Conservation (phyloP, 1,284 basidiomycete genomes). For the Ustanciosporium gigantosporum region DNA sequence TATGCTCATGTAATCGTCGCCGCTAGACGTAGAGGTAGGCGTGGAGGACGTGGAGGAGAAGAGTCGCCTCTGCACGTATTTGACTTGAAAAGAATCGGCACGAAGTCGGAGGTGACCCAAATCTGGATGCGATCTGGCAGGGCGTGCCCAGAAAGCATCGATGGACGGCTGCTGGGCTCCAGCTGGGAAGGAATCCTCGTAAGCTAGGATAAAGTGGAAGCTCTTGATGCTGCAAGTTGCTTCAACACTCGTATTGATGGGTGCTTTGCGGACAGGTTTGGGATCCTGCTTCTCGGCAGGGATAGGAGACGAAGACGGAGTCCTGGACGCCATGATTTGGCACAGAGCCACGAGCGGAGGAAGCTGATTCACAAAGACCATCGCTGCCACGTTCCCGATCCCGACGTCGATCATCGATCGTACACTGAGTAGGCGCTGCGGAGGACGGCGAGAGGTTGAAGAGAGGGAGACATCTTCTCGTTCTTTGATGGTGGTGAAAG, state of each 20-base stretch:
- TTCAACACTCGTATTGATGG: conserved; percentile 1
- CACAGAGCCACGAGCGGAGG: not conserved
- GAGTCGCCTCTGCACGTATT: conserved; percentile 1
- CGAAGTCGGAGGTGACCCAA: conserved; percentile 44
- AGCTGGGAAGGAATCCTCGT: conserved; percentile 11
- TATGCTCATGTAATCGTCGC: not conserved
- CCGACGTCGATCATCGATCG: conserved; percentile 17
- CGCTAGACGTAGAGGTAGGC: not conserved
- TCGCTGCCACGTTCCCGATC: conserved; percentile 15
- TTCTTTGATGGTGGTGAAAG: conserved; percentile 15
- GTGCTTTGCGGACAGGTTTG: no score
- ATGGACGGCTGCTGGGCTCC: not conserved
- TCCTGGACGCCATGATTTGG: no score
- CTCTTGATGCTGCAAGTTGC: conserved; percentile 10
- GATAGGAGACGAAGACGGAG: no score
- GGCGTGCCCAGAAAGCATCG: conserved; percentile 37
- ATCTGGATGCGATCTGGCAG: conserved; percentile 27
- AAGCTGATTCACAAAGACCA: conserved; percentile 25
- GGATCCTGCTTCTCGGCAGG: no score
- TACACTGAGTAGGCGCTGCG: no score
- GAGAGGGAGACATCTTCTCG: conserved; percentile 7
- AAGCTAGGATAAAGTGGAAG: conserved; percentile 30
- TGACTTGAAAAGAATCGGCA: conserved; percentile 12
- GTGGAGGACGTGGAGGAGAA: not conserved
- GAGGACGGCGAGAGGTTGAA: no score